Evolutionary conservation across 2,329 filamentous ascomycete species (phyloP), one percentile per base, ranked within the genome.

Genomic region (Colletotrichum sp.): DNA sequence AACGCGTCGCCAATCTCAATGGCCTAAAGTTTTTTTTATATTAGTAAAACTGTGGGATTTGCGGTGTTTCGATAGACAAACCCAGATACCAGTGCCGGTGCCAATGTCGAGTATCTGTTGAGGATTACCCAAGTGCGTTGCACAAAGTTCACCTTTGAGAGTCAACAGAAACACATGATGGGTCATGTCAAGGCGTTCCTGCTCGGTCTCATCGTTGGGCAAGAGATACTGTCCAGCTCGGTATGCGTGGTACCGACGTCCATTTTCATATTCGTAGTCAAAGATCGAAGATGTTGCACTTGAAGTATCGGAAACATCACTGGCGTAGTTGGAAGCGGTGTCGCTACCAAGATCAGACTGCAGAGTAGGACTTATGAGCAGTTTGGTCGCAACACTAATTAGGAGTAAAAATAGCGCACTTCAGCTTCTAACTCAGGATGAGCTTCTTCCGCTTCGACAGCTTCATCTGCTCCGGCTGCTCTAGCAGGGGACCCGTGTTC

Each of bases 1-100:
- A 92, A 94, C 64, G 86, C 80, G 78, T 92, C 90, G 79, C 91
- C 92, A 85, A 95, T 90, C 79, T 93, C 90, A 70, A 95, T 92
- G 12, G 92, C 91, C 68, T 69, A 13, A 21, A 10, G 30, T 32
- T 13, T 34, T 32, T 21, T 36, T 3, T 6, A 57, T 2, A 60
- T 78, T 80, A 70, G 87, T 44, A n/a, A 10, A 44, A 44, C 16
- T n/a, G 5, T 12, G 18, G 18, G 18, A n/a, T n/a, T 44, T n/a
- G 0, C 18, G 9, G 39, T n/a, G 18, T n/a, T 1, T 44, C 1
- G 18, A 12, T 0, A n/a, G 18, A 57, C 52, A 26, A 24, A 88
- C 76, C 92, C 92, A 93, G 77, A 91, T 89, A 1, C 87, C 87
- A 2, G 84, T 85, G 5, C 87, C 87, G 0, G 87, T 89, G 10